A percentile compares a stretch with the other conserved stretches of the same genome.
These are phyloP conservation scores for Entomortierella parvispora DNA, from an alignment of 192 early-diverging fungal species.

Conservation along the genomic window DNA sequence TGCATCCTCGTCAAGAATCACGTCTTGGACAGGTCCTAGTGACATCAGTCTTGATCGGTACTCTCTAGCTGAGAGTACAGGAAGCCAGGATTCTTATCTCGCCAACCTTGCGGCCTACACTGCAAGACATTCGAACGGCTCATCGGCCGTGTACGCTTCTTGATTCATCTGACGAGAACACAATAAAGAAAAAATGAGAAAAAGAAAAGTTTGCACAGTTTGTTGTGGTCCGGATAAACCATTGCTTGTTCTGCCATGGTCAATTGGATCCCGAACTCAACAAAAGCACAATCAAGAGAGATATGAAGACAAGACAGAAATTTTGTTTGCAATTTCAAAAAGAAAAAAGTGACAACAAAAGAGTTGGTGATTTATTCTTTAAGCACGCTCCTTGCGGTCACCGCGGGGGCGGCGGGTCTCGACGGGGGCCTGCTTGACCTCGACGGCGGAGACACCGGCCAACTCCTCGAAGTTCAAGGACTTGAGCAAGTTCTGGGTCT, in stretches of 20 bases:
- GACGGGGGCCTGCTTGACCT: slow-evolving; percentile 52
- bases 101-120: slow-evolving; percentile 29
- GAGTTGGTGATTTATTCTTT: slow-evolving; percentile 40
- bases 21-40: slow-evolving; percentile 4
- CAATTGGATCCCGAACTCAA: too few relatives aligned
- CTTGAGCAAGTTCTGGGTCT: slow-evolving; percentile 97
- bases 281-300: too few relatives aligned
- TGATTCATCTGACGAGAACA: too few relatives aligned
- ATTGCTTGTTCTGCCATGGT: too few relatives aligned
- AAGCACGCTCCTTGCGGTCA: slow-evolving; percentile 47
- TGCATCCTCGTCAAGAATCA: slow-evolving; percentile 4
- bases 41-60: slow-evolving; percentile 10
- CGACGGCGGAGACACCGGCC: slow-evolving; percentile 80
- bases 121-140: slow-evolving; percentile 12
- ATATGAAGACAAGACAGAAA: too few relatives aligned
- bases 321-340: too few relatives aligned
- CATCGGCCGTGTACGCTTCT: too few relatives aligned
- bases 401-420: slow-evolving; percentile 53
- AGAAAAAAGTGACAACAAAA: slow-evolving; percentile 15
- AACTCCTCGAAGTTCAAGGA: slow-evolving; percentile 95
- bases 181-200: too few relatives aligned
- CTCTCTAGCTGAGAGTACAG: slow-evolving; percentile 8
- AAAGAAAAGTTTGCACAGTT: too few relatives aligned
- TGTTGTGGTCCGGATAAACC: not conserved
- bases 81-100: not conserved